These are phyloP conservation scores for Turnera subulata DNA, from an alignment of 345 rosid species.

Conservation along the genomic window DNA sequence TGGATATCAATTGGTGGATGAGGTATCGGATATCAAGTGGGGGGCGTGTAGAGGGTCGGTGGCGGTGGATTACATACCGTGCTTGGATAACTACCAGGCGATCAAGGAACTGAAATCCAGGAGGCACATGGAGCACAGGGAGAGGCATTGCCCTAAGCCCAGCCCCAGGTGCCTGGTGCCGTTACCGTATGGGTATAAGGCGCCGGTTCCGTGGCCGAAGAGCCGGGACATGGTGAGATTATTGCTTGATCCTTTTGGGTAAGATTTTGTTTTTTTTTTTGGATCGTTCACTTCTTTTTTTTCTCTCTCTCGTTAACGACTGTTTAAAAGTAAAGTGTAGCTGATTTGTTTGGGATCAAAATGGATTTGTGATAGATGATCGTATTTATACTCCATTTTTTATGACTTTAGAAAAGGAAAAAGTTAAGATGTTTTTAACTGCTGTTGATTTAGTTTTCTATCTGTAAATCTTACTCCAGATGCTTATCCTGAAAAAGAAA, in stretches of 20 bases:
- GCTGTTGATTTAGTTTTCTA: too few relatives aligned
- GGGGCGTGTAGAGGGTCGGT: constrained; percentile 36
- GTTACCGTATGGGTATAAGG: constrained; percentile 64
- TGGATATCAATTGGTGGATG: too few relatives aligned
- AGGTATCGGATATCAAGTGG: constrained; percentile 35
- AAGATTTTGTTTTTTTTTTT: constrained; percentile 29
- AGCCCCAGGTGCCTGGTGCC: constrained; percentile 63
- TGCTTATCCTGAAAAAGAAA: too few relatives aligned
- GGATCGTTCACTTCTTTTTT: too few relatives aligned
- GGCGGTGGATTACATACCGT: constrained; percentile 73
- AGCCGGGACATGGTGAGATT: constrained; percentile 98
- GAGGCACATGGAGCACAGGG: constrained; percentile 86
- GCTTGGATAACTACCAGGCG: constrained; percentile 67
- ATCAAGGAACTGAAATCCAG: constrained; percentile 59
- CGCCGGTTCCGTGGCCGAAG: constrained; percentile 78
- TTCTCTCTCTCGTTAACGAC: too few relatives aligned
- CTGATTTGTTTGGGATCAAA: too few relatives aligned
- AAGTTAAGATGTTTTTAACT: too few relatives aligned
- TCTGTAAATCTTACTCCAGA: too few relatives aligned
- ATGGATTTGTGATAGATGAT: too few relatives aligned
- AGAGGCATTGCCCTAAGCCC: constrained; percentile 79
- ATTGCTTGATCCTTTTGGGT: constrained; percentile 40
- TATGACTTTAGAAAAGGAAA: too few relatives aligned
- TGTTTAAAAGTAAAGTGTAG: too few relatives aligned
- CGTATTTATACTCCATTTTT: too few relatives aligned